Evolutionary conservation across 495 filamentous ascomycete genomes (phyloP), one percentile per base, ranked within the genome.

Genomic region (Cercophora newfieldiana): DNA sequence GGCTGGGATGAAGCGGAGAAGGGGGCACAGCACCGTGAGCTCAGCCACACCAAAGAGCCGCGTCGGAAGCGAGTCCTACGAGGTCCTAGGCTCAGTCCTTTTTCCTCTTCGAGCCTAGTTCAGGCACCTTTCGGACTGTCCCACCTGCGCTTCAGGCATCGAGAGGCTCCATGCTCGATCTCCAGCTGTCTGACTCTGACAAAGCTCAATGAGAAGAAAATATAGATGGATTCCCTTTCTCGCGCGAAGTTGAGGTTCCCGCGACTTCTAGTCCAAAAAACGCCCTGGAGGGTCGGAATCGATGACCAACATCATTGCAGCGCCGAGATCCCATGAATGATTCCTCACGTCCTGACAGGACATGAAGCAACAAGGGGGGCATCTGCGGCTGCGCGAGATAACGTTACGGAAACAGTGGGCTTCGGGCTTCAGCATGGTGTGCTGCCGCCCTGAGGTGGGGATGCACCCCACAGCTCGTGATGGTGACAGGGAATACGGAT

Each of bases 21-120:
- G n/a, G 66, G 66, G 66, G 63, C 64, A 61, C 72, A 71, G 66
- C 70, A 30, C 68, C 63, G 62, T 44, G 54, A 22, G 47, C 72
- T 69, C 68, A 74, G 70, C 70, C 70, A 72, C 70, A 61, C 28
- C 50, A 59, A 60, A 50, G 47, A 56, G 65, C 48, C 50, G 60
- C 50, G n/a, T n/a, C n/a, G n/a, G 8, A 51, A 25, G 18, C 28
- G 68, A 76, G 74, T 76, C 74, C 74, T 76, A 76, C 68, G 68
- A 68, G 68, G 74, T 76, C 74, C 74, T 76, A 76, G 65, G 63
- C 58, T 28, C 29, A 25, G 49, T 16, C 29, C 60, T 57, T 61
- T 49, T 51, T 68, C 62, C 7, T 68, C 12, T 72, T 64, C 0
- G 68, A n/a, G 72, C 49, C 63, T 76, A 74, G 74, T 24, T 76